Conservation (phyloP, 768 basidiomycete genomes). For the Amyloporia xantha region DNA sequence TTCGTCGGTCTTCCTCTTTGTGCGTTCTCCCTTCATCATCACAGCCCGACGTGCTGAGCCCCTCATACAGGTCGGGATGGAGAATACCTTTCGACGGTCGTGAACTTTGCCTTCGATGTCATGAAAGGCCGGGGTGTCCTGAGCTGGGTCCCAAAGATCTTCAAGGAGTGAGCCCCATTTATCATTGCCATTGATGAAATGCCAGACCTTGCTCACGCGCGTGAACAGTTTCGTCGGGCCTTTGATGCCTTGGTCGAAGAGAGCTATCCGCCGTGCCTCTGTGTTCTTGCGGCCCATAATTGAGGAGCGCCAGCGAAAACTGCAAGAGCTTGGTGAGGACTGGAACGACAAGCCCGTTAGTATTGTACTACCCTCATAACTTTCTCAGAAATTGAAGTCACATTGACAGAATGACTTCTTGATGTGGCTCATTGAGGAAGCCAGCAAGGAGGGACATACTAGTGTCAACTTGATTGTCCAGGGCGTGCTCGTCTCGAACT, state of each 20-base stretch:
- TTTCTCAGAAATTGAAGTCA: neutral
- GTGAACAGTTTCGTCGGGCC: conserved; percentile 9
- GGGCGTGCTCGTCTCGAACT: conserved; percentile 24
- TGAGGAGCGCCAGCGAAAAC: conserved; percentile 13
- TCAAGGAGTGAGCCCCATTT: conserved; percentile 27
- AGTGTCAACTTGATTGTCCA: conserved; percentile 13
- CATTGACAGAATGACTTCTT: conserved; percentile 26
- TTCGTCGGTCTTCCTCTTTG: conserved; percentile 16
- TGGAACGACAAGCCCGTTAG: conserved; percentile 30
- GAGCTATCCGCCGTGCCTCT: conserved; percentile 7
- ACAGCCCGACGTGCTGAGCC: neutral
- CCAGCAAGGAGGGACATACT: conserved; percentile 11
- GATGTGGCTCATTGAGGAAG: conserved; percentile 26
- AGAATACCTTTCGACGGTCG: conserved; percentile 24
- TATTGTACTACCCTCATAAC: neutral
- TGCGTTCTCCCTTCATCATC: conserved; percentile 2
- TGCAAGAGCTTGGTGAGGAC: conserved; percentile 16
- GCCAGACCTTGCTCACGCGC: neutral
- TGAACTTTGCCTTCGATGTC: conserved; percentile 28
- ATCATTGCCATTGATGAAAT: neutral
- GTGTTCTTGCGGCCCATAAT: conserved; percentile 15
- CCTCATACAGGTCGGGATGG: conserved; percentile 24
- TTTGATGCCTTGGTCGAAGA: conserved; percentile 10
- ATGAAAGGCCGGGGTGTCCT: conserved; percentile 22
- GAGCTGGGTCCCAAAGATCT: conserved; percentile 25